Evolutionary conservation across 2,329 filamentous ascomycete genomes (phyloP).

Genomic region (Penicillium polonicum): DNA sequence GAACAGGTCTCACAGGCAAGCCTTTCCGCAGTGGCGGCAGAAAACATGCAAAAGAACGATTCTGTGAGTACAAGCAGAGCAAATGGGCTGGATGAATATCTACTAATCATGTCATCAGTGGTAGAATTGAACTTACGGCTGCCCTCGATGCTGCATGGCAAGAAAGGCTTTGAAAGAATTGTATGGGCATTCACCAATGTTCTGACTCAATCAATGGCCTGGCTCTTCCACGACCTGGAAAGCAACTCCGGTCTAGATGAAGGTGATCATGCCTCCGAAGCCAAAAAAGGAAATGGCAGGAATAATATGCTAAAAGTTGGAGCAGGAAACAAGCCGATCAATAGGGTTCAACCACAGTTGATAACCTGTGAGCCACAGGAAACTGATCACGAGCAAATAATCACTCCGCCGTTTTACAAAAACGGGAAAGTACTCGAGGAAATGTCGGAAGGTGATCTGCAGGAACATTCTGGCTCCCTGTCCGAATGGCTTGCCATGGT

Average conservation of each 20-base stretch:
- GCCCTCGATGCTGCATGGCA: conserved; percentile 76
- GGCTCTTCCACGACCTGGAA: conserved; percentile 71
- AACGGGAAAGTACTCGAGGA: conserved; percentile 24
- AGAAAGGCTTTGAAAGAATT: conserved; percentile 77
- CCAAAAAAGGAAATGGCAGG: not conserved
- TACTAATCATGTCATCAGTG: conserved; percentile 49
- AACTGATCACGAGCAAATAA: conserved; percentile 27
- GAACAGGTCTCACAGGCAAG: conserved; percentile 74
- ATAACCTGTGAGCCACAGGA: conserved; percentile 29
- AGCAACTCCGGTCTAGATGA: conserved; percentile 30
- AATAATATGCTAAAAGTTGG: not conserved
- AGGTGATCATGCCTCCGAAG: conserved; percentile 40
- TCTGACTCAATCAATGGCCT: conserved; percentile 64
- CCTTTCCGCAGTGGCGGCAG: conserved; percentile 58
- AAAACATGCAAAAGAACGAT: conserved; percentile 69
- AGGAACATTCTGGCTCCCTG: conserved; percentile 59
- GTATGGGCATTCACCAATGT: conserved; percentile 77
- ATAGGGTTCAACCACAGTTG: conserved; percentile 39
- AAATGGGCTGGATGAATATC: not conserved
- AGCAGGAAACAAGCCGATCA: conserved; percentile 36
- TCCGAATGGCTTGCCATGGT: conserved; percentile 64
- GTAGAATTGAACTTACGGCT: conserved; percentile 73
- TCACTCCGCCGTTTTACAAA: conserved; percentile 31
- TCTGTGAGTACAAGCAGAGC: conserved; percentile 54
- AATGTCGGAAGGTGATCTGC: conserved; percentile 49